Evolutionary conservation across 2,329 filamentous ascomycete genomes (phyloP), one percentile per base, ranked within the genome.

Genomic region (Plenodomus tracheiphilus): DNA sequence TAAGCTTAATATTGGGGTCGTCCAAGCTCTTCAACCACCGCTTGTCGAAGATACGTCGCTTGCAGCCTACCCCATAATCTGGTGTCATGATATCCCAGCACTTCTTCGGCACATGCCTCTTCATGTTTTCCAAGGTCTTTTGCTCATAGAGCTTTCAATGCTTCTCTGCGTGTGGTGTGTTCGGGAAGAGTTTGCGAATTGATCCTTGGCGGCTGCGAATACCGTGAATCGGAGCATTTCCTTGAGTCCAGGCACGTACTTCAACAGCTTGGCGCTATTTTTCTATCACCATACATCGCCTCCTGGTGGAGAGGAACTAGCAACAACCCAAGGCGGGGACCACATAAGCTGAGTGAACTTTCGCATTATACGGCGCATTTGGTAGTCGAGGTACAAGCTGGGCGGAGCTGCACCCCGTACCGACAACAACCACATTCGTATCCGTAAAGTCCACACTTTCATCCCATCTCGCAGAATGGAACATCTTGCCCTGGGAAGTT

Each of bases 31-130:
- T 58, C 17, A 84, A 75, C 73, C 85, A 87, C 1, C 74, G 74
- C 2, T 77, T 74, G 49, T 86, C 83, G 44, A 81, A 80, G 46
- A 87, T 80, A 13, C 83, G 76, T n/a, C 85, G 73, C 70, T 86
- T 87, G 70, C 84, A 87, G 1, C 84, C 83, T 13, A 86, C 68
- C 38, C 79, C 76, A 47, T 85, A 87, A 41, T 86, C 78, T 0
- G 85, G 85, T 0, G 83, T 82, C 30, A 87, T 64, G 6, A 85
- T 75, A 22, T 84, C 79, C 53, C 83, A 81, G 50, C 86, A 87
- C 65, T 84, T 80, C 41, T 78, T 71, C 0, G 85, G 85, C 0
- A 80, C 81, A 1, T 66, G 72, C 4, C 65, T 60, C 48, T 74
- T 77, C 74, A 85, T 78, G 39, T 79, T 71, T 4, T 58, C 47